Evolutionary conservation across 2,329 filamentous ascomycete genomes (phyloP), one percentile per base, ranked within the genome.

Genomic region (Colletotrichum sojae): DNA sequence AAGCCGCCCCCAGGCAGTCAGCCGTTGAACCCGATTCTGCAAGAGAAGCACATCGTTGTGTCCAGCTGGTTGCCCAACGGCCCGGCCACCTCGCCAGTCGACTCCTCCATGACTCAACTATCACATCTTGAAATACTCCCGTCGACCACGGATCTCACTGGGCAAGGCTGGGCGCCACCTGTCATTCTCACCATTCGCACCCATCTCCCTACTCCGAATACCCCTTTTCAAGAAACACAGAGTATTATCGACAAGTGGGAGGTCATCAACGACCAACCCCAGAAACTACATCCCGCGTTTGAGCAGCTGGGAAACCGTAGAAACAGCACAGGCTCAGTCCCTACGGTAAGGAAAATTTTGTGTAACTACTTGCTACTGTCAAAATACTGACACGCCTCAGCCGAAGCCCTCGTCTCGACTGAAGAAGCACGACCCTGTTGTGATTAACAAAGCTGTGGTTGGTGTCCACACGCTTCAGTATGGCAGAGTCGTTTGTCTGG

Each of bases 221-320:
- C 85, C 36, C 85, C 90, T 36, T 90, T 88, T 49, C 89, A 91
- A 72, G 89, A 90, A 39, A 83, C 89, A 0, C 89, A 92, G 73
- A 97, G 91, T 73, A 88, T 95, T 48, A 85, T 98, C 71, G 91
- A 94, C 71, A 88, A 92, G 71, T 98, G 95, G 95, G 91, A 96
- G 73, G 82, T 97, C 15, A 78, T 95, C 10, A 85, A 87, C 39
- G 89, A 92, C 39, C 85, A 89, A 55, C 81, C 86, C n/a, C 89
- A 91, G 71, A 85, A 82, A 10, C 82, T 97, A 8, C 92, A 96
- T 76, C 82, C 91, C 2, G 92, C 91, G 13, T 95, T 97, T 77
- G 92, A 94, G 72, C 91, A 95, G 73, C 84, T 96, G 27, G 89
- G 90, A 8, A 78, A 78, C 51, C 89, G 91, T 73, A 89, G 89